These are phyloP conservation scores for Allantophomopsis lycopodina DNA, from an alignment of 2,329 filamentous ascomycete genomes.

Conservation along the genomic window DNA sequence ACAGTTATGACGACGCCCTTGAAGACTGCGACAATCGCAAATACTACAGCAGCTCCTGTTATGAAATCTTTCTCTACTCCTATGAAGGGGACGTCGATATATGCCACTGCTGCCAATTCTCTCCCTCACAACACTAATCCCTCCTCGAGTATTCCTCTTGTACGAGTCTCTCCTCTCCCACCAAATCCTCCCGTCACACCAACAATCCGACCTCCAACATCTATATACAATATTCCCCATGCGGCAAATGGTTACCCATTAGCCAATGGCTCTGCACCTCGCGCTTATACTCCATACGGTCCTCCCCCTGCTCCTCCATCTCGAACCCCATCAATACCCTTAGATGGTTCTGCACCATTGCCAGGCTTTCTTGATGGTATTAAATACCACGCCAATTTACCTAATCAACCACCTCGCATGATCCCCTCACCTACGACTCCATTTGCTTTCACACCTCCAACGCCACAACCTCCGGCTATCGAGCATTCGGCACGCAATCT, in stretches of 20 bases:
- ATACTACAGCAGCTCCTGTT: too few relatives aligned
- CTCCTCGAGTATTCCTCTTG: neutral
- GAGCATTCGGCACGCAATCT: slow-evolving; percentile 40
- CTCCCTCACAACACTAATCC: neutral
- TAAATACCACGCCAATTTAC: slow-evolving; percentile 23
- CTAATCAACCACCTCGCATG: slow-evolving; percentile 4
- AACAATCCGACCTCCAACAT: neutral
- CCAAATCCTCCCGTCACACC: neutral
- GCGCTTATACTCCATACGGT: slow-evolving; percentile 4
- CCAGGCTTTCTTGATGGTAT: slow-evolving; percentile 27
- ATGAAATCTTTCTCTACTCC: too few relatives aligned
- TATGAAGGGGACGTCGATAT: too few relatives aligned
- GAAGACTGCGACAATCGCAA: too few relatives aligned
- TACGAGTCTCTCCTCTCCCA: neutral
- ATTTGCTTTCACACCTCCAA: slow-evolving; percentile 8
- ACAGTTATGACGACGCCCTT: too few relatives aligned
- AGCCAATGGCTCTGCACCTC: slow-evolving; percentile 8
- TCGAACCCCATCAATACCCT: slow-evolving; percentile 8
- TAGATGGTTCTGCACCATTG: slow-evolving; percentile 15
- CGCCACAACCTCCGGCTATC: slow-evolving; percentile 17
- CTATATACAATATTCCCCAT: neutral
- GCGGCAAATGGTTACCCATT: slow-evolving; percentile 5
- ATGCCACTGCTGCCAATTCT: neutral
- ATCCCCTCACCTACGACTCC: slow-evolving; percentile 8
- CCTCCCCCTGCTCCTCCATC: slow-evolving; percentile 8